Conservation (phyloP, 1,284 basidiomycete species). For the Tranzscheliella williamsii region DNA sequence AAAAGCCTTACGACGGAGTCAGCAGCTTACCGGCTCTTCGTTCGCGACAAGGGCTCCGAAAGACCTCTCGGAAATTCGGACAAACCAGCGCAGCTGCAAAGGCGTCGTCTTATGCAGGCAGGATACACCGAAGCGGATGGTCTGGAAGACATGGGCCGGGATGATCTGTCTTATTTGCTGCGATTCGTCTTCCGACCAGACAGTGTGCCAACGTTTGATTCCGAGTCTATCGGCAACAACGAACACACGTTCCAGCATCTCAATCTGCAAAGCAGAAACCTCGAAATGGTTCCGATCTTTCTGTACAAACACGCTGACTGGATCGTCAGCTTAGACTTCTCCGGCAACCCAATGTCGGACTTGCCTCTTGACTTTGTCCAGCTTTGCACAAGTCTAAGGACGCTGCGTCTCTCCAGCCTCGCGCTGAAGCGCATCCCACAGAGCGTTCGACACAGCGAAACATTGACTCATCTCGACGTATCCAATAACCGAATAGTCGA, state of each 20-base stretch:
- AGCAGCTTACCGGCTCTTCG: conserved; percentile 53
- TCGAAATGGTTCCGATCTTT: conserved; percentile 87
- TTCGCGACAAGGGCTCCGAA: conserved; percentile 58
- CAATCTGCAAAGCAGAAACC: conserved; percentile 79
- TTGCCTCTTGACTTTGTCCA: conserved; percentile 96
- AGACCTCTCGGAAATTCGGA: conserved; percentile 68
- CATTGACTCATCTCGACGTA: conserved; percentile 82
- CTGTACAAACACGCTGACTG: conserved; percentile 84
- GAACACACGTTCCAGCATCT: conserved; percentile 71
- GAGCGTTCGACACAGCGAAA: conserved; percentile 75
- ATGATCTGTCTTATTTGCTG: conserved; percentile 82
- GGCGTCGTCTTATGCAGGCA: conserved; percentile 82
- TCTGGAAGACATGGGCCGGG: conserved; percentile 76
- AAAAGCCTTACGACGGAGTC: conserved; percentile 43
- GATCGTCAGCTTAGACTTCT: conserved; percentile 85
- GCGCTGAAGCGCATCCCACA: conserved; percentile 91
- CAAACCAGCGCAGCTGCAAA: conserved; percentile 80
- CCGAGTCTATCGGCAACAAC: conserved; percentile 47
- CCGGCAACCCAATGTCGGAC: conserved; percentile 93
- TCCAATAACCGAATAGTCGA: conserved; percentile 91
- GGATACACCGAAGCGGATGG: conserved; percentile 84
- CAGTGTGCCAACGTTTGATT: conserved; percentile 66
- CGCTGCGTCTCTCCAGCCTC: conserved; percentile 88
- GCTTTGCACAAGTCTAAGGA: conserved; percentile 78
- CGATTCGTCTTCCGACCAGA: conserved; percentile 75